Conservation (phyloP, 2,329 filamentous ascomycete species). For the Balansia obtecta region DNA sequence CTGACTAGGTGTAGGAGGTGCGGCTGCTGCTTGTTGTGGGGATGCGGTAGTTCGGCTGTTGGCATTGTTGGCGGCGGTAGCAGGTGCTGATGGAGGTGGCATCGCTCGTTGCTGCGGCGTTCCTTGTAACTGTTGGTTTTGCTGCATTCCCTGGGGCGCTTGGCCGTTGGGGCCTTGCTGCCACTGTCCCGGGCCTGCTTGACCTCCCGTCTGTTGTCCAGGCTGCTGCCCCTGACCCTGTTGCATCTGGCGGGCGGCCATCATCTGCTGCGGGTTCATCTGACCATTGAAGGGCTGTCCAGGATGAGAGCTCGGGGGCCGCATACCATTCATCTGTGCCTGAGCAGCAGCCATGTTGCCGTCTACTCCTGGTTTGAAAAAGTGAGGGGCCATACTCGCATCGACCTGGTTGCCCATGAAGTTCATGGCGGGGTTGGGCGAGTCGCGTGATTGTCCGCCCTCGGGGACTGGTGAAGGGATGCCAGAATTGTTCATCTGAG, state of each 20-base stretch:
- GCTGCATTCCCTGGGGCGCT: slow-evolving; percentile 27
- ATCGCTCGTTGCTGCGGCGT: slow-evolving; percentile 62
- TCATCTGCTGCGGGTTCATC: slow-evolving; percentile 50
- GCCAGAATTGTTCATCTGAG: slow-evolving; percentile 56
- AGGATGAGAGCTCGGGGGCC: slow-evolving; percentile 57
- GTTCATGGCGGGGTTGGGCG: slow-evolving; percentile 48
- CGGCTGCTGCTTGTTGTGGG: slow-evolving; percentile 50
- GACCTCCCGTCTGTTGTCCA: slow-evolving; percentile 16
- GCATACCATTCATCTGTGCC: slow-evolving; percentile 53
- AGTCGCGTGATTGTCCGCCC: slow-evolving; percentile 51
- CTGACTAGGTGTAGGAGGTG: slow-evolving; percentile 67
- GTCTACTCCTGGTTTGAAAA: slow-evolving; percentile 42
- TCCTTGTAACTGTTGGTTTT: slow-evolving; percentile 40
- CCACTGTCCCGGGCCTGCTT: slow-evolving; percentile 24
- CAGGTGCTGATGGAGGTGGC: slow-evolving; percentile 53
- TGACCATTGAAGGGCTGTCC: slow-evolving; percentile 42
- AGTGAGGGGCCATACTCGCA: slow-evolving; percentile 45
- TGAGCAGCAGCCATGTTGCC: slow-evolving; percentile 37
- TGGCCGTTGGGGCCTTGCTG: slow-evolving; percentile 29
- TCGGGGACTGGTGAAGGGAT: slow-evolving; percentile 63
- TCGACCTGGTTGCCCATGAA: slow-evolving; percentile 54
- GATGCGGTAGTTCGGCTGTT: slow-evolving; percentile 46
- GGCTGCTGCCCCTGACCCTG: slow-evolving; percentile 20
- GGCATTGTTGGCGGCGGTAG: slow-evolving; percentile 31
- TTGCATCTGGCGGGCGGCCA: slow-evolving; percentile 32